A percentile compares a stretch with the other conserved stretches of the same genome.
Conservation (phyloP, 441 rosid species). For the Daphne laureola region DNA sequence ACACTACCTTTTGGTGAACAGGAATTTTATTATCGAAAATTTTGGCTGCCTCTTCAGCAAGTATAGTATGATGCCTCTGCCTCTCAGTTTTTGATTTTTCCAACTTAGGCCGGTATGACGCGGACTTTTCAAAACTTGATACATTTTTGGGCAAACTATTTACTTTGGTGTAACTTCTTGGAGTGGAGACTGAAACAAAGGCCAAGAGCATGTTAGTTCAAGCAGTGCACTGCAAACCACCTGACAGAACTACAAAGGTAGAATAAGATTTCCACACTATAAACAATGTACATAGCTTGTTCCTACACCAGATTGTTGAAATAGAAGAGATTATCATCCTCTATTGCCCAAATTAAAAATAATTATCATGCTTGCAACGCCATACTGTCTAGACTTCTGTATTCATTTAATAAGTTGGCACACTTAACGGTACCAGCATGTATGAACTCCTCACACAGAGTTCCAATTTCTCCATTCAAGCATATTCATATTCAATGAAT, state of each 20-base stretch:
- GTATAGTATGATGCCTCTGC: slow-evolving; percentile 40
- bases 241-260: background rate
- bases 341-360: too few species aligned
- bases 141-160: slow-evolving; percentile 28
- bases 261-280: too few species aligned
- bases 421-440: too few species aligned
- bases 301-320: background rate
- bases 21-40: slow-evolving; percentile 63
- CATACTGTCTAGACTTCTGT: too few species aligned
- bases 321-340: too few species aligned
- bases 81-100: slow-evolving; percentile 68
- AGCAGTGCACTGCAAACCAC: background rate
- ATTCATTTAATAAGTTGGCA: too few species aligned
- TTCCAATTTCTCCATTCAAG: too few species aligned
- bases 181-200: slow-evolving; percentile 27
- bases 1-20: slow-evolving; percentile 64
- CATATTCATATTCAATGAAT: too few species aligned
- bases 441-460: too few species aligned
- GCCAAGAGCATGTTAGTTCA: slow-evolving; percentile 1
- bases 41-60: slow-evolving; percentile 68
- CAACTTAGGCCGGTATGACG: slow-evolving; percentile 39
- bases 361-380: too few species aligned
- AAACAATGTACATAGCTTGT: background rate
- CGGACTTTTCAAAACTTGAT: slow-evolving; percentile 19
- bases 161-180: slow-evolving; percentile 22